Conservation (phyloP, 805 yeast genomes). For the Metschnikowia matae region DNA sequence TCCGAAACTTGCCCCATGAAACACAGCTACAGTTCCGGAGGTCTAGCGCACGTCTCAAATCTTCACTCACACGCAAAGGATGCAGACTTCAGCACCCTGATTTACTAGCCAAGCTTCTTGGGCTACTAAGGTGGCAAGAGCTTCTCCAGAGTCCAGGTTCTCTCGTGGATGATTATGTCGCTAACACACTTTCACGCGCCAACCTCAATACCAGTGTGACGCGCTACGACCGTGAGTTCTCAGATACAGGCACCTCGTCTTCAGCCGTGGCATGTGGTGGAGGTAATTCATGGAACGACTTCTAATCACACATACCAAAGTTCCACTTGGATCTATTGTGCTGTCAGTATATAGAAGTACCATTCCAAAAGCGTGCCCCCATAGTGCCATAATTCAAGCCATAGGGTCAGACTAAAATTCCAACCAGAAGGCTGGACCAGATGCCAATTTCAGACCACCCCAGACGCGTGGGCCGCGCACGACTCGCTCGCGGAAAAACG, state of each 20-base stretch:
- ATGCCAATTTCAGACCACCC: neutral
- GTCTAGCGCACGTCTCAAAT: slow-evolving; percentile 10
- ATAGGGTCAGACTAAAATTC: too few species aligned
- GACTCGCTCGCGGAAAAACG: neutral
- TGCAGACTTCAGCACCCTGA: slow-evolving; percentile 8
- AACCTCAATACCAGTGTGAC: slow-evolving; percentile 4
- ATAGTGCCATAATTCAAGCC: too few species aligned
- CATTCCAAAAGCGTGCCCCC: too few species aligned
- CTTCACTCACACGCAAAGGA: slow-evolving; percentile 14
- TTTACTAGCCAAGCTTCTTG: slow-evolving; percentile 11
- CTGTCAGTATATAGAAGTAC: neutral
- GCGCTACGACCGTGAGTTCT: slow-evolving; percentile 10
- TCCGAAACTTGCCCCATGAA: slow-evolving; percentile 14
- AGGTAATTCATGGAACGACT: slow-evolving; percentile 17
- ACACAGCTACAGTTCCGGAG: slow-evolving; percentile 13
- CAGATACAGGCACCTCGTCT: slow-evolving; percentile 19
- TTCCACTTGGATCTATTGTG: neutral
- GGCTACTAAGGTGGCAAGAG: slow-evolving; percentile 16
- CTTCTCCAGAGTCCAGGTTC: slow-evolving; percentile 15
- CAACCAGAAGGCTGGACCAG: too few species aligned
- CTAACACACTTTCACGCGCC: slow-evolving; percentile 17
- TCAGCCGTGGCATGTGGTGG: slow-evolving; percentile 19
- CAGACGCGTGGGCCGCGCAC: neutral
- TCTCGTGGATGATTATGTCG: slow-evolving; percentile 17
- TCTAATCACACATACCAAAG: neutral